Conservation (phyloP, 2,329 filamentous ascomycete species). For the Passalora sequoiae region DNA sequence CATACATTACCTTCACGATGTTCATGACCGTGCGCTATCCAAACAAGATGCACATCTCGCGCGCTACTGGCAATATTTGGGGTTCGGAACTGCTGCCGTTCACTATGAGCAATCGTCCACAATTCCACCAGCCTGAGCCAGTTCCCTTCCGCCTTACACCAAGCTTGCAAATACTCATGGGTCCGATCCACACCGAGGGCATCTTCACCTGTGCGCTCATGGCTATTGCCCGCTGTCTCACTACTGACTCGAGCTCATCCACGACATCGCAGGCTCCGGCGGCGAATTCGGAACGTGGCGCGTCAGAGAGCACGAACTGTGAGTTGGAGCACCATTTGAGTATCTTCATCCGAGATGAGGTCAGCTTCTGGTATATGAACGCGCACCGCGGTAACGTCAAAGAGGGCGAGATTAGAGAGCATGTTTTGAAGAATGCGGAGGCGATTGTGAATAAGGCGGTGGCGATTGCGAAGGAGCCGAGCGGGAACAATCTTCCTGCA, state of each 20-base stretch:
- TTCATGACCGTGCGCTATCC: constrained; percentile 96
- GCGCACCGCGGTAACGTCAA: constrained; percentile 61
- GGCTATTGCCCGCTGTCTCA: constrained; percentile 91
- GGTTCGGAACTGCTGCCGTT: constrained; percentile 88
- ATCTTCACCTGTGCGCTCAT: constrained; percentile 94
- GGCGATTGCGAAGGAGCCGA: constrained; percentile 67
- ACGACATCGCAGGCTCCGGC: constrained; percentile 13
- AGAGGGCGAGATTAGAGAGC: constrained; percentile 67
- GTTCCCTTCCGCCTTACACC: constrained; percentile 97
- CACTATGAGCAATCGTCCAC: constrained; percentile 76
- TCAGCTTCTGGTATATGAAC: constrained; percentile 92
- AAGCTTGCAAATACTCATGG: constrained; percentile 93
- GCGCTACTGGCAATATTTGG: constrained; percentile 88
- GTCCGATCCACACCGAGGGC: constrained; percentile 88
- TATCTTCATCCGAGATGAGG: constrained; percentile 94
- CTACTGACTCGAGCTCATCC: constrained; percentile 58
- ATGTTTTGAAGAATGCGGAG: constrained; percentile 81
- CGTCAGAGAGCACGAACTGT: constrained; percentile 30
- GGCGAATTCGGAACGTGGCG: constrained; percentile 28
- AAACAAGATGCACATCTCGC: constrained; percentile 88
- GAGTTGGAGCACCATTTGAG: constrained; percentile 94
- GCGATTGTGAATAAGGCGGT: constrained; percentile 86
- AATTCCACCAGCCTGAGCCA: constrained; percentile 91
- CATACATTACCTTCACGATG: constrained; percentile 98
- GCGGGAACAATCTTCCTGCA: constrained; percentile 69